phyloP scores from a whole-genome alignment of 805 yeast genomes.

The Kregervanrija pseudodelftensis region DNA sequence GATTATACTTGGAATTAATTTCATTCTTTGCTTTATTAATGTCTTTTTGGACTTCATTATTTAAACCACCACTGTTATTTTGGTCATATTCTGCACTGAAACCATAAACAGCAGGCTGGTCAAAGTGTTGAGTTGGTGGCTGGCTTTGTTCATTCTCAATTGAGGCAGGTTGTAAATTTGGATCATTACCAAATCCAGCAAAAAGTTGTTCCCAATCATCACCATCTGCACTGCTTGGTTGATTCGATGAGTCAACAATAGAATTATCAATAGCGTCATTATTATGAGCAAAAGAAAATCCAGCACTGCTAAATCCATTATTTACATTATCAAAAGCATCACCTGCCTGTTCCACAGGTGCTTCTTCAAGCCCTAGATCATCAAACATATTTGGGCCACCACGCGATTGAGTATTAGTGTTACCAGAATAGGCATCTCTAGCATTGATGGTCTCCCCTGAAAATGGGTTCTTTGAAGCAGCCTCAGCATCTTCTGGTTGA shows the following conservation, averaged over 20 bases:
- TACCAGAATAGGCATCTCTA: conserved; percentile 4
- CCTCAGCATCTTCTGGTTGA: not conserved
- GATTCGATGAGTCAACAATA: not conserved
- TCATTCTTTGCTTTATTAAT: not conserved
- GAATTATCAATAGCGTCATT: conserved; percentile 3
- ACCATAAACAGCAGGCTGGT: conserved; percentile 14
- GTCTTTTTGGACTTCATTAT: conserved; percentile 1
- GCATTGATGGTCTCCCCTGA: not conserved
- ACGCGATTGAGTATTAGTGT: conserved; percentile 9
- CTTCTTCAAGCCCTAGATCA: conserved; percentile 30
- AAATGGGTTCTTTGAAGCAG: conserved; percentile 10
- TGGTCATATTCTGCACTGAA: conserved; percentile 5
- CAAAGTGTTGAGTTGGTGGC: conserved; percentile 8
- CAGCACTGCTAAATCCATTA: conserved; percentile 9
- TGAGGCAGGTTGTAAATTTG: conserved; percentile 14
- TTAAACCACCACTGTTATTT: not conserved
- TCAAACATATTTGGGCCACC: conserved; percentile 23
- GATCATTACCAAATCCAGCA: conserved; percentile 73
- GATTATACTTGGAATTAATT: conserved; percentile 11
- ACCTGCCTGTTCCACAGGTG: conserved; percentile 17
- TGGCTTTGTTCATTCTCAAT: conserved; percentile 6
- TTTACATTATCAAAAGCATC: conserved; percentile 18
- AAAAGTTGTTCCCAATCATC: conserved; percentile 95
- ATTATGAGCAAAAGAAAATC: conserved; percentile 20
- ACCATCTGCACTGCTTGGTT: conserved; percentile 25